phyloP scores from a whole-genome alignment of 75 land plant species.

The Azolla pinnata region DNA sequence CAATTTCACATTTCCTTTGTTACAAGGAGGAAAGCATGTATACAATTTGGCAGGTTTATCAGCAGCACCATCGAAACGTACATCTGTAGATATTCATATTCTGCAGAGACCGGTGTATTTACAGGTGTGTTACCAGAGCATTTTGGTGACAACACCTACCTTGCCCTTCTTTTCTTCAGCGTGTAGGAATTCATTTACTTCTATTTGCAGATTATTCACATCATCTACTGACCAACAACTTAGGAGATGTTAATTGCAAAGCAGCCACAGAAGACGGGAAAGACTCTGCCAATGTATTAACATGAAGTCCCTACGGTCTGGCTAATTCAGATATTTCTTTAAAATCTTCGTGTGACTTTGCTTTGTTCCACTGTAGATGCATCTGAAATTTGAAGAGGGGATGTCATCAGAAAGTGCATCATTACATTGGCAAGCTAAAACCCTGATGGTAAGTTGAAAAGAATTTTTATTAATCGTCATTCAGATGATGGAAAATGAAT shows the following conservation, averaged over 20 bases:
- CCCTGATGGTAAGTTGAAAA: too few species aligned
- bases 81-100: conserved; percentile 2
- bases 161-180: neutral
- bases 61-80: neutral
- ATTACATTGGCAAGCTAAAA: too few species aligned
- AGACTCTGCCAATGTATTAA: neutral
- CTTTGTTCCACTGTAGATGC: too few species aligned
- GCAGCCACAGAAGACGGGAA: neutral
- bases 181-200: neutral
- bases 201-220: neutral
- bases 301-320: neutral
- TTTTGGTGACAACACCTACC: neutral
- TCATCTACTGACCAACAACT: neutral
- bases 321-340: too few species aligned
- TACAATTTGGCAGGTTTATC: too few species aligned
- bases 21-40: too few species aligned
- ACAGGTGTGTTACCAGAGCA: neutral
- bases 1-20: too few species aligned
- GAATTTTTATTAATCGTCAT: too few species aligned
- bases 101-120: conserved; percentile 4
- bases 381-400: too few species aligned
- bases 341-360: too few species aligned
- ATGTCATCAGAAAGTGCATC: too few species aligned
- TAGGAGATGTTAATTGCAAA: neutral
- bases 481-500: too few species aligned